Base-by-base conservation (phyloP, 2,329 filamentous ascomycete genomes). In the Colletotrichum orbiculare region DNA sequence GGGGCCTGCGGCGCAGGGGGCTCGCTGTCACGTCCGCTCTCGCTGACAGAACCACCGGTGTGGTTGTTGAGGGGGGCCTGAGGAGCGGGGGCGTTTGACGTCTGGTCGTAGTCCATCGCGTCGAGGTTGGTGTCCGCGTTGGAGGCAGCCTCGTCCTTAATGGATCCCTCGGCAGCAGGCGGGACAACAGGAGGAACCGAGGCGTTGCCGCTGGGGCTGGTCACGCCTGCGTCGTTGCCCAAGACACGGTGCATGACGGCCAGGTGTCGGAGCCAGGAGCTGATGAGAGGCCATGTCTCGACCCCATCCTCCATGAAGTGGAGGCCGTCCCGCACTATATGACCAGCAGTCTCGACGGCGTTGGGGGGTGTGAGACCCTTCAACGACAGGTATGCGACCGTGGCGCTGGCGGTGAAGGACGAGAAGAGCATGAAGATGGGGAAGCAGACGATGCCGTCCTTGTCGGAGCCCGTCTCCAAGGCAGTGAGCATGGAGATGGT, bases 351-450 rank as follows among this genome's bases (percentile, higher is more conserved):
- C 75, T 88, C 85, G 43, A 83, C 82, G 33, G 84, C 83, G 66
- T 85, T 85, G 12, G 79, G 76, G 1, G 86, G 86, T 0, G 86
- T 86, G 8, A 89, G 73, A 9, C 85, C 85, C 76, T 88, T 88
- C 49, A 89, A 80, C n/a, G 85, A 87, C 37, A 89, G 79, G 74
- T 87, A 89, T 11, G 86, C 86, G 2, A 88, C 83, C 1, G 86
- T 88, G 2, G 86, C 86, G 66, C 85, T 85, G 2, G 86, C 85
- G 0, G 85, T 88, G 67, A 89, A 89, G 54, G 85, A 83, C 0
- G 86, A 85, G 73, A 89, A 89, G 11, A 88, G 78, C 86, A 89
- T 88, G 67, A 87, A 87, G 59, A 89, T 85, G 42, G 86, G 86
- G 75, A 88, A 87, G 74, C 83, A 87, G n/a, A 85, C 78, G n/a